phyloP scores from a whole-genome alignment of 805 yeast genomes.

The Candida anglica region DNA sequence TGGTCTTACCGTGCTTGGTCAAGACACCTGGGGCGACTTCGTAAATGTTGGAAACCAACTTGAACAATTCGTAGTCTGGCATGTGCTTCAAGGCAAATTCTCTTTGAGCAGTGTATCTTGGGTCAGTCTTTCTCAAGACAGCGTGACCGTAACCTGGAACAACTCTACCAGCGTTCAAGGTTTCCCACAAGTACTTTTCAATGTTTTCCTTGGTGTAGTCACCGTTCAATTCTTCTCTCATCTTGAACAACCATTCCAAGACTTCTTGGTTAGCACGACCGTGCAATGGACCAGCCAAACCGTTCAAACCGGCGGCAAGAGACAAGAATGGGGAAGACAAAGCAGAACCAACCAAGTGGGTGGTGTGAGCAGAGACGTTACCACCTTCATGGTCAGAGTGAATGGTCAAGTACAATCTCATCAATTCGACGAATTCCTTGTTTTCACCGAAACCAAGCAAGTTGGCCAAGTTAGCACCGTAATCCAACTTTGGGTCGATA shows the following conservation, averaged over 20 bases:
- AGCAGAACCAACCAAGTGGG: slow-evolving; percentile 81
- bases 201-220: slow-evolving; percentile 49
- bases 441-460: slow-evolving; percentile 58
- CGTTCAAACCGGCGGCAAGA: slow-evolving; percentile 75
- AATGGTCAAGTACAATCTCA: slow-evolving; percentile 69
- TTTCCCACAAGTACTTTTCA: slow-evolving; percentile 65
- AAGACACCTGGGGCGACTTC: slow-evolving; percentile 73
- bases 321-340: slow-evolving; percentile 72
- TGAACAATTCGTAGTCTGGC: slow-evolving; percentile 59
- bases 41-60: slow-evolving; percentile 62
- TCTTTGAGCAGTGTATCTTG: slow-evolving; percentile 72
- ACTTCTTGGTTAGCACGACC: slow-evolving; percentile 87
- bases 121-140: slow-evolving; percentile 78
- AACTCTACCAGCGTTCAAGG: slow-evolving; percentile 70
- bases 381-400: slow-evolving; percentile 87
- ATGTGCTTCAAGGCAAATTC: slow-evolving; percentile 62
- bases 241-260: slow-evolving; percentile 64
- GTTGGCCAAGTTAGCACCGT: slow-evolving; percentile 68
- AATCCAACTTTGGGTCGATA: slow-evolving; percentile 55
- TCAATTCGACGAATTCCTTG: slow-evolving; percentile 60
- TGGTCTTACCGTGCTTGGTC: slow-evolving; percentile 76
- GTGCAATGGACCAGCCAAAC: slow-evolving; percentile 84
- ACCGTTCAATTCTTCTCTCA: slow-evolving; percentile 65
- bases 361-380: slow-evolving; percentile 77
- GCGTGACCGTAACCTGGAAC: slow-evolving; percentile 91